phyloP scores from a whole-genome alignment of 2,329 filamentous ascomycete species.

The Trichoderma afroharzianum region DNA sequence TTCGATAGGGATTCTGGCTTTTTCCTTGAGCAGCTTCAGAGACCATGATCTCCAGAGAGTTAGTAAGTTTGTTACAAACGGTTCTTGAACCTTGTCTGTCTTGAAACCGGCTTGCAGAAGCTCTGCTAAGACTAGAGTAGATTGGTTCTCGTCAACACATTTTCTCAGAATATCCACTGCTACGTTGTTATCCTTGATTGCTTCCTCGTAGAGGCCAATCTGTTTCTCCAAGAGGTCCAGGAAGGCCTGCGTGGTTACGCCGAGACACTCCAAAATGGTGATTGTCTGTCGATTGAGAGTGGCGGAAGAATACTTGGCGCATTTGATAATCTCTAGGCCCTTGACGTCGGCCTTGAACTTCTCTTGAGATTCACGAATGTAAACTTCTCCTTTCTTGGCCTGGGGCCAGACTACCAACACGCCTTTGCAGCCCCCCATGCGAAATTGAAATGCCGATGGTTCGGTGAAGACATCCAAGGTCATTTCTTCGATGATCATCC shows the following conservation, averaged over 20 bases:
- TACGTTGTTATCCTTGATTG: conserved; percentile 61
- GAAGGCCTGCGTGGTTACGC: conserved; percentile 66
- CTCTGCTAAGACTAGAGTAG: conserved; percentile 67
- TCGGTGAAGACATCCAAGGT: conserved; percentile 52
- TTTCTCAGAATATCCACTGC: conserved; percentile 67
- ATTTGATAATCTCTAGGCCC: conserved; percentile 79
- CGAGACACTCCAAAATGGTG: conserved; percentile 73
- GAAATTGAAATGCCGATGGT: conserved; percentile 87
- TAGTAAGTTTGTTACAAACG: conserved; percentile 76
- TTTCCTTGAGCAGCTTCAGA: conserved; percentile 86
- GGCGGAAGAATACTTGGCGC: conserved; percentile 71
- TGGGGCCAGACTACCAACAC: conserved; percentile 74
- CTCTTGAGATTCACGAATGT: conserved; percentile 78
- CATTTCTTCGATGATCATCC: conserved; percentile 69
- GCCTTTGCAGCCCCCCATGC: conserved; percentile 89
- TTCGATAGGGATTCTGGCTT: conserved; percentile 78
- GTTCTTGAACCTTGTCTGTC: conserved; percentile 56
- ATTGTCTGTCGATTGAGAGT: conserved; percentile 90
- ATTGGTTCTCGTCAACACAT: conserved; percentile 82
- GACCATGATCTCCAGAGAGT: conserved; percentile 86
- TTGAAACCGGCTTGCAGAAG: conserved; percentile 83
- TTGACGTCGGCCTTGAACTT: conserved; percentile 75
- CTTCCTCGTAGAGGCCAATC: conserved; percentile 63
- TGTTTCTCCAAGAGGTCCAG: conserved; percentile 63
- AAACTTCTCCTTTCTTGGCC: conserved; percentile 63